Conservation (phyloP, 352 stramenopile species). For the Plasmopara muralis region DNA sequence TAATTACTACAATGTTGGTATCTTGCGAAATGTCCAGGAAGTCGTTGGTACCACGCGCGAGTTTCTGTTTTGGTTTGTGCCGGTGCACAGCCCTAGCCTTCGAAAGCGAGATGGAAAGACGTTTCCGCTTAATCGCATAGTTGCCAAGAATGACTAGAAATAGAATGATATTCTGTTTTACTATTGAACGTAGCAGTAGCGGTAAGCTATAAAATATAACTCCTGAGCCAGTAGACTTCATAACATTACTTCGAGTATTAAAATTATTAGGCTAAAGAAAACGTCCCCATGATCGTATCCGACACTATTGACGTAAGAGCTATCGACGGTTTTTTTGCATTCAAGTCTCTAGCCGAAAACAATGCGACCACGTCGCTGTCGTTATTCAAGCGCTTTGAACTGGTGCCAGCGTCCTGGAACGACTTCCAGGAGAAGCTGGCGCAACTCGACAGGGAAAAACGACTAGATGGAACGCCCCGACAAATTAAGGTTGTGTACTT, state of each 20-base stretch:
- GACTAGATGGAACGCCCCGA: slow-evolving; percentile 2
- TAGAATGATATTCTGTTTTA: slow-evolving; percentile 1
- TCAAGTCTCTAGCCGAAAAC: too few relatives aligned
- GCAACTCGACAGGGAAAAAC: slow-evolving; percentile 20
- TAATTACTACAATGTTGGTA: slow-evolving; percentile 74
- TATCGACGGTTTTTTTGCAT: too few relatives aligned
- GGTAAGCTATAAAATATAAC: too few relatives aligned
- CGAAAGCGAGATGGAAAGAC: slow-evolving; percentile 31
- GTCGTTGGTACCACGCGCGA: slow-evolving; percentile 63
- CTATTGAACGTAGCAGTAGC: too few relatives aligned
- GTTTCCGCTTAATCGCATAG: slow-evolving; percentile 55
- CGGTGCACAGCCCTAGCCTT: slow-evolving; percentile 49
- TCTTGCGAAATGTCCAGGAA: slow-evolving; percentile 69
- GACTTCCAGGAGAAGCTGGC: slow-evolving; percentile 21
- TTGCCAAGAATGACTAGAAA: slow-evolving; percentile 44
- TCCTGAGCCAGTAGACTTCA: too few relatives aligned
- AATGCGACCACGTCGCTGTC: not conserved
- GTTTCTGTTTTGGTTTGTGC: slow-evolving; percentile 67
- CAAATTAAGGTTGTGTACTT: slow-evolving; percentile 75
- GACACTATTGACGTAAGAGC: too few relatives aligned
- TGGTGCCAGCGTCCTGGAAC: slow-evolving; percentile 22
- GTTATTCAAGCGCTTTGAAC: slow-evolving; percentile 33
- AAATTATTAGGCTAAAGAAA: too few relatives aligned
- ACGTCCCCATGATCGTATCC: too few relatives aligned
- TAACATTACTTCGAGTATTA: too few relatives aligned